Evolutionary conservation across 225 moss, liverwort and hornwort species (phyloP).

Genomic region (Rhytidiadelphus loreus): DNA sequence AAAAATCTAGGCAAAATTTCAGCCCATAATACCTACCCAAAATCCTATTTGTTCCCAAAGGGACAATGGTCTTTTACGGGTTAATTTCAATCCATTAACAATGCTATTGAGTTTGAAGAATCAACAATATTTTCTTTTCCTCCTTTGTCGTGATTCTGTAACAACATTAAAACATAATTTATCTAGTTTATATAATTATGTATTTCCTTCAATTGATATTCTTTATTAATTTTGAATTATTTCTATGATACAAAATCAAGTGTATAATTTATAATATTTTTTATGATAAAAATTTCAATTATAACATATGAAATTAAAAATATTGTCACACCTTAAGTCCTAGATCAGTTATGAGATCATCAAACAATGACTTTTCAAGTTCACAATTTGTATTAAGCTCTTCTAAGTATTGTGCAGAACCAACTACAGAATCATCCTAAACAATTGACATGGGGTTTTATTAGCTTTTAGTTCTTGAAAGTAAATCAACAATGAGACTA

Average conservation of each 20-base stretch:
- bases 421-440: conserved; percentile 14
- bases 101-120: neutral
- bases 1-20: no score
- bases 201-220: neutral
- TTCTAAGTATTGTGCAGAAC: conserved; percentile 13
- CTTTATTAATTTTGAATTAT: neutral
- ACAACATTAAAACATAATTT: neutral
- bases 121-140: neutral
- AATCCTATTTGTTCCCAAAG: no score
- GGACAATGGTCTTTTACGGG: no score
- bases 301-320: neutral
- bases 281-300: neutral
- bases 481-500: neutral
- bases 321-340: neutral
- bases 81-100: neutral
- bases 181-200: no score
- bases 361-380: conserved; percentile 15
- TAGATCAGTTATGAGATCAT: conserved; percentile 1
- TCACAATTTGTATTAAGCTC: neutral
- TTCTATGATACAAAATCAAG: neutral
- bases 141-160: neutral
- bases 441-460: neutral
- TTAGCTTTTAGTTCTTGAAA: neutral
- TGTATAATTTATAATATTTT: no score
- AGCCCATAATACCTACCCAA: no score